phyloP scores from a whole-genome alignment of 345 rosid genomes.

The Physaria fendleri region DNA sequence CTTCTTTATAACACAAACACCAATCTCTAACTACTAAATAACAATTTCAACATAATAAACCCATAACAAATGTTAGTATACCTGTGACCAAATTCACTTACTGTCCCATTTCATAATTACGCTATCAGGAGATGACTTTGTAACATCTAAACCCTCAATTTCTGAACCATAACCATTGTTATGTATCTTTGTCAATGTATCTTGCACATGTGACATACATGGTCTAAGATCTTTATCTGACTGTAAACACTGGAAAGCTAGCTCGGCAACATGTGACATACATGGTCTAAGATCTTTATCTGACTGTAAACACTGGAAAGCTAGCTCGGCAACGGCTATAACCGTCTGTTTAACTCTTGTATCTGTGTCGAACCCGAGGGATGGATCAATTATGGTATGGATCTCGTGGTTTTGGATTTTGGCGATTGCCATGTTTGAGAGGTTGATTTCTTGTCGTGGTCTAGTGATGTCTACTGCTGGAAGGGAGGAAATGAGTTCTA shows the following conservation, averaged over 20 bases:
- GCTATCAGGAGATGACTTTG: conserved; percentile 45
- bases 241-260: conserved; percentile 82
- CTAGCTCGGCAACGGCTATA: conserved; percentile 69
- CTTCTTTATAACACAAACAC: conserved; percentile 2
- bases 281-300: conserved; percentile 67
- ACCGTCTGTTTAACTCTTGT: conserved; percentile 39
- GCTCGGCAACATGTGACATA: conserved; percentile 60
- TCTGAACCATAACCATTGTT: conserved; percentile 13
- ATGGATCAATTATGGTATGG: conserved; percentile 61
- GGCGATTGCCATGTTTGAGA: conserved; percentile 66
- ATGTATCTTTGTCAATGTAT: conserved; percentile 40
- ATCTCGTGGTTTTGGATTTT: conserved; percentile 57
- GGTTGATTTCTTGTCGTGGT: conserved; percentile 72
- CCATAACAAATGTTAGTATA: conserved; percentile 17
- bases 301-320: conserved; percentile 69
- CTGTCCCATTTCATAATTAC: conserved; percentile 52
- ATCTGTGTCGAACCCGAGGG: conserved; percentile 67
- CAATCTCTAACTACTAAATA: conserved; percentile 12
- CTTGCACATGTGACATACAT: conserved; percentile 47
- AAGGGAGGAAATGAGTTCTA: conserved; percentile 53
- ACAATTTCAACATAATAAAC: background rate
- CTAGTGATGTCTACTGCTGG: conserved; percentile 88
- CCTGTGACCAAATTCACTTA: conserved; percentile 20
- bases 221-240: conserved; percentile 66
- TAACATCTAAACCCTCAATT: conserved; percentile 31